Evolutionary conservation across 208 protist species (phyloP), one percentile per base, ranked within the genome.

Genomic region (Trypanosoma caninum): DNA sequence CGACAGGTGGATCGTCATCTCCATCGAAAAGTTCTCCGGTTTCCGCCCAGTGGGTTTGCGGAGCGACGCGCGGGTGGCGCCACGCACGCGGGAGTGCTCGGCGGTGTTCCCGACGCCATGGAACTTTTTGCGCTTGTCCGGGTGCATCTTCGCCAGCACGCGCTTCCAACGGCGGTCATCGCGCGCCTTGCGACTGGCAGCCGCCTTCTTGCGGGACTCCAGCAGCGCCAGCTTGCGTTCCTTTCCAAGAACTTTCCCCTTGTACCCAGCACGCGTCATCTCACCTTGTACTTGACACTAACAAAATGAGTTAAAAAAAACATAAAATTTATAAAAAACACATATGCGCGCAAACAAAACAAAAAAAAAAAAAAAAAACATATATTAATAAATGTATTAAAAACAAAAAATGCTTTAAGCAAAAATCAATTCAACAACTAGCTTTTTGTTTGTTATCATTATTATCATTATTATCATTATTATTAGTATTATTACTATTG

Each of bases 1-100:
- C 80, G 98, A 90, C 51, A 99, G 81, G 89, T 99, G 95, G 76
- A 99, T 97, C 65, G 97, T 99, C 74, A 95, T 96, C 80, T 99
- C 97, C 61, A 97, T 84, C 40, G 89, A 84, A 46, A 99, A 75
- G 57, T 83, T 76, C 59, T 97, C 83, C 25, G 81, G 72, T 77
- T 89, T 93, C 78, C 87, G 87, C 66, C 81, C 87, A 31, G 75
- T 84, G 70, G 72, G 77, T 76, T 93, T 88, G 76, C 78, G 80
- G 56, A 93, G 81, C 23, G 87, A 88, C 38, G 80, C 78, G 65
- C 87, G 82, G 58, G 87, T 93, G 59, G 65, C 65, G 52, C 87
- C 87, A 69, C 87, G 87, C 51, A 89, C 83, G 55, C 87, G 87
- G 31, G 83, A 91, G 82, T 90, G 84, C 70, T 82, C 78, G 47